Conservation (phyloP, 2,329 filamentous ascomycete species). For the Claviceps arundinis region DNA sequence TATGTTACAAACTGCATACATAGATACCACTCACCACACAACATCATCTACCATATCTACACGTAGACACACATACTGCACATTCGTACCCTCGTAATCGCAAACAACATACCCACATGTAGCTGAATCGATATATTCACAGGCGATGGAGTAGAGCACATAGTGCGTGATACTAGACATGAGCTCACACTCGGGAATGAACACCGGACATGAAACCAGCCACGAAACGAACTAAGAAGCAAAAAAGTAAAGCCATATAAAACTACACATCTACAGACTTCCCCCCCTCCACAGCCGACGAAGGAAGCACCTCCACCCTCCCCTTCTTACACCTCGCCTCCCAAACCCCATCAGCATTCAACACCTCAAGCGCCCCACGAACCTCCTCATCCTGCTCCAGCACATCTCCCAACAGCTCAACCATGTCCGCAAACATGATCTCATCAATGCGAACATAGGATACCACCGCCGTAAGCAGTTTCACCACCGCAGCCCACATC, state of each 20-base stretch:
- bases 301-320: constrained; percentile 20
- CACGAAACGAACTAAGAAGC: not conserved
- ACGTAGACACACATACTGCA: no score
- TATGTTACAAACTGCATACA: no score
- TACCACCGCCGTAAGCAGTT: constrained; percentile 47
- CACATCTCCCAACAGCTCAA: constrained; percentile 45
- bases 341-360: constrained; percentile 71
- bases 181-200: no score
- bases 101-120: no score
- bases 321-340: constrained; percentile 41
- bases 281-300: constrained; percentile 29
- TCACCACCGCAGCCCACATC: constrained; percentile 50
- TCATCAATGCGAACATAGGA: constrained; percentile 52
- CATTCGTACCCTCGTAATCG: no score
- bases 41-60: no score
- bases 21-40: no score
- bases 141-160: no score
- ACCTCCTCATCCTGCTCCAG: constrained; percentile 34
- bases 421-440: constrained; percentile 56
- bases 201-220: not conserved
- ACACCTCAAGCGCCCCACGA: constrained; percentile 42
- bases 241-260: not conserved
- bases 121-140: no score
- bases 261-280: constrained; percentile 21
- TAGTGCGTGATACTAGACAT: no score